Evolutionary conservation across 2,329 filamentous ascomycete genomes (phyloP).

Genomic region (Scedosporium minutisporum): DNA sequence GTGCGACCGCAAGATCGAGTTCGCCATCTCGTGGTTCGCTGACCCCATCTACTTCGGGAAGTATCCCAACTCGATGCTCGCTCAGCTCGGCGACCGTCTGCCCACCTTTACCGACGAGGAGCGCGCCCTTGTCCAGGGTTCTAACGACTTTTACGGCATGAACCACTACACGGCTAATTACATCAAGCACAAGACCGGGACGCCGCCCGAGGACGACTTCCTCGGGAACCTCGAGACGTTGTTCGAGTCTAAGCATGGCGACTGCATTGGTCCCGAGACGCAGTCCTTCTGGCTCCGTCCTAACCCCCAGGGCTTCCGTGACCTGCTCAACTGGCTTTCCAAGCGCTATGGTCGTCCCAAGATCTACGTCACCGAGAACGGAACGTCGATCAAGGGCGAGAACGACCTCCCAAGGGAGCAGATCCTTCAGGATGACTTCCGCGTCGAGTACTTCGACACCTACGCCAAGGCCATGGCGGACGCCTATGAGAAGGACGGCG

Average conservation of each 20-base stretch:
- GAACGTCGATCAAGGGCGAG: conserved; percentile 75
- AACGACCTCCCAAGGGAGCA: conserved; percentile 62
- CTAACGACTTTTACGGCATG: conserved; percentile 91
- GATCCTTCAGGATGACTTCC: conserved; percentile 73
- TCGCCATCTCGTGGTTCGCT: conserved; percentile 79
- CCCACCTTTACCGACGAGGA: conserved; percentile 68
- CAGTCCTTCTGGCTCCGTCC: conserved; percentile 75
- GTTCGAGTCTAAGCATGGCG: conserved; percentile 60
- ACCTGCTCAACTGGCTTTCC: conserved; percentile 67
- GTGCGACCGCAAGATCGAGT: conserved; percentile 73
- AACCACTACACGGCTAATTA: conserved; percentile 90
- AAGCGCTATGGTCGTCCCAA: conserved; percentile 65
- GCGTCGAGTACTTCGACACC: conserved; percentile 66
- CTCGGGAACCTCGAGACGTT: conserved; percentile 66
- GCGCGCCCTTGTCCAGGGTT: conserved; percentile 64
- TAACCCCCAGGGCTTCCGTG: conserved; percentile 65
- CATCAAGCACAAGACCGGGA: conserved; percentile 60
- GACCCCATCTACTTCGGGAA: conserved; percentile 79
- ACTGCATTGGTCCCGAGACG: conserved; percentile 71
- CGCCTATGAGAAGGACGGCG: conserved; percentile 61
- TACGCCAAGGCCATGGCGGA: conserved; percentile 71
- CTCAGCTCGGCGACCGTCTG: conserved; percentile 69
- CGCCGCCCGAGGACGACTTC: conserved; percentile 56
- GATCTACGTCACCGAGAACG: conserved; percentile 86
- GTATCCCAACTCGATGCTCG: conserved; percentile 75